Conservation (phyloP, 371 early-diverging fungal species). For the Syncephalastrum monosporum region DNA sequence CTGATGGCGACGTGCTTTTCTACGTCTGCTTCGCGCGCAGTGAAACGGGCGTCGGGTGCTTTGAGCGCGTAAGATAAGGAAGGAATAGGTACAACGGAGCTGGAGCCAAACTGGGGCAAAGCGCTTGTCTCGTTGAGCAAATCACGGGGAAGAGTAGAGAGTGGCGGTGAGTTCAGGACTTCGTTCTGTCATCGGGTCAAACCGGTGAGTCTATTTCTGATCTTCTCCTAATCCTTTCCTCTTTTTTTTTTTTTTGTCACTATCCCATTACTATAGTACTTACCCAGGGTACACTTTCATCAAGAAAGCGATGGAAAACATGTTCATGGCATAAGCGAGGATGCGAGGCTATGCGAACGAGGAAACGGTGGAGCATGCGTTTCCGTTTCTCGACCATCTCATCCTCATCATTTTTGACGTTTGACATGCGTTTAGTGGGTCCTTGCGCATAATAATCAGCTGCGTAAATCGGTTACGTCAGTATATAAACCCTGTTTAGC, state of each 20-base stretch:
- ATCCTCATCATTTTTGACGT: slow-evolving; percentile 63
- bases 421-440: slow-evolving; percentile 61
- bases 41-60: slow-evolving; percentile 68
- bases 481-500: slow-evolving; percentile 7
- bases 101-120: background rate
- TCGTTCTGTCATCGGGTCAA: slow-evolving; percentile 47
- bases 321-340: slow-evolving; percentile 84
- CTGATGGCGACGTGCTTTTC: slow-evolving; percentile 55
- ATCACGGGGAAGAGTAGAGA: slow-evolving; percentile 64
- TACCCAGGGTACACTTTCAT: slow-evolving; percentile 62
- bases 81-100: slow-evolving; percentile 38
- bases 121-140: slow-evolving; percentile 14
- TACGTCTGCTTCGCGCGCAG: slow-evolving; percentile 66
- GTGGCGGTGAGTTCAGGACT: slow-evolving; percentile 56
- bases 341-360: slow-evolving; percentile 80
- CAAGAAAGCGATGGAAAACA: slow-evolving; percentile 87
- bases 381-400: slow-evolving; percentile 84
- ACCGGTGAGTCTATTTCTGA: background rate
- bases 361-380: slow-evolving; percentile 86
- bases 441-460: slow-evolving; percentile 63
- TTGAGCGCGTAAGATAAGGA: slow-evolving; percentile 26
- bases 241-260: background rate
- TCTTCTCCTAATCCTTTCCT: no score
- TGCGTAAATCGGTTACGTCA: slow-evolving; percentile 1
- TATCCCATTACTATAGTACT: background rate